Base-by-base conservation (phyloP, 2,329 filamentous ascomycete species). In the Didymella exigua region DNA sequence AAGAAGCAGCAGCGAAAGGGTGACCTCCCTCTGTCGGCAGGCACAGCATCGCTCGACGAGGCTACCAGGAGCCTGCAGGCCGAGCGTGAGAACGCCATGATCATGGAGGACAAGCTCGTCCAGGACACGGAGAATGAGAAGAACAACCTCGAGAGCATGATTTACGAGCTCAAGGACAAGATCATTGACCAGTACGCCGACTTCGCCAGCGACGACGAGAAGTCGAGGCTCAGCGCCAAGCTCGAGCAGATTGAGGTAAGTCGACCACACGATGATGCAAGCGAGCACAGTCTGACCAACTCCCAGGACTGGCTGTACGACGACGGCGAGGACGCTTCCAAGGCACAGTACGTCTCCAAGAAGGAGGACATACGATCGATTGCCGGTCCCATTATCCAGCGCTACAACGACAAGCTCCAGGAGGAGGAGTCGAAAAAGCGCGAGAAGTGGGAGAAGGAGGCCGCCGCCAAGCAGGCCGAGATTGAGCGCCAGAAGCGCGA, bases 1-100 rank as follows among this genome's bases (percentile, higher is more conserved):
- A 98, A 97, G 89, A 99, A 98, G 86, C 93, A 98, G 81, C 90
- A 97, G 63, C 90, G 93, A 78, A 98, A 97, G 84, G 95, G 95
- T 63, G 93, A 98, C 65, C 84, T 99, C 51, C 91, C 93, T 59
- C 89, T 99, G 64, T 87, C 90, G 54, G 84, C 90, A 58, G 93
- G 88, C 62, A 96, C 92, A 41, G 85, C 89, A 43, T 89, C 91
- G 31, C 83, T 97, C 53, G 92, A 96, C 59, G 76, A 85, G 44
- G 67, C 82, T 14, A 74, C 81, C 72, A 93, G 90, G 82, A 80
- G 86, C 58, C 71, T 81, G n/a, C 81, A 87, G 63, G 78, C 83
- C 45, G 95, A 99, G 84, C 88, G 88, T 76, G 95, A 99, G 81
- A 84, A 87, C 65, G 76, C 87, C 68, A 98, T 99, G 95, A 86